Evolutionary conservation across 306 rosid genomes (phyloP), one percentile per base, ranked within the genome.

Genomic region (Quercus robur): DNA sequence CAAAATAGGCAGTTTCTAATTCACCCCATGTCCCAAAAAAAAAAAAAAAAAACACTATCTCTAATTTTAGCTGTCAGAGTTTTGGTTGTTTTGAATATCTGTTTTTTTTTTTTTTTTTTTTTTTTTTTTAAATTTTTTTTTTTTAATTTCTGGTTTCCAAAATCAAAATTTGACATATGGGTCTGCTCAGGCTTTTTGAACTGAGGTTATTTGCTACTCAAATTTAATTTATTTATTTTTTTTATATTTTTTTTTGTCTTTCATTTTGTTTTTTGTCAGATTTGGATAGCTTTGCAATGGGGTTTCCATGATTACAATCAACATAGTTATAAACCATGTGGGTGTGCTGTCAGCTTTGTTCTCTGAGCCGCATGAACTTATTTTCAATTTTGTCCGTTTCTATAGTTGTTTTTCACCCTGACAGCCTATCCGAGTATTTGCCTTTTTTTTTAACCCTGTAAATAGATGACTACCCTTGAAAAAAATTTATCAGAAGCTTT

Each of bases 231-330:
- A 33, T 1, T 35, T 7, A 0, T 1, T 1, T 6, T 6, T 6
- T 35, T 0, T 6, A 2, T 38, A 0, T 1, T 6, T 1, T 23
- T 28, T 38, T 61, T 7, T 59, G 4, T 56, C 12, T 7, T 4
- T 6, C 20, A 35, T 13, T 75, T 46, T 21, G 63, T 49, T 46
- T 46, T 18, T 30, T 33, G 54, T 35, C 61, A 71, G 71, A 54
- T 55, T 25, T 63, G 28, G 78, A 46, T 75, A 15, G 78, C 57
- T 46, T 61, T 75, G 57, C 7, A 41, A 62, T 41, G 78, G 38
- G 20, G 71, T 25, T 76, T 63, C 56, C 25, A 41, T 74, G 13
- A 3, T 21, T 44, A 26, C 62, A 26, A 26, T 19, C 20, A 46
- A 63, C 21, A 35, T 21, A 26, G 46, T 62, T 41, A 8, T 41